A percentile compares a stretch with the other conserved stretches of the same genome.
Evolutionary conservation across 352 stramenopile species (phyloP).

Genomic region (Globisporangium nunn): DNA sequence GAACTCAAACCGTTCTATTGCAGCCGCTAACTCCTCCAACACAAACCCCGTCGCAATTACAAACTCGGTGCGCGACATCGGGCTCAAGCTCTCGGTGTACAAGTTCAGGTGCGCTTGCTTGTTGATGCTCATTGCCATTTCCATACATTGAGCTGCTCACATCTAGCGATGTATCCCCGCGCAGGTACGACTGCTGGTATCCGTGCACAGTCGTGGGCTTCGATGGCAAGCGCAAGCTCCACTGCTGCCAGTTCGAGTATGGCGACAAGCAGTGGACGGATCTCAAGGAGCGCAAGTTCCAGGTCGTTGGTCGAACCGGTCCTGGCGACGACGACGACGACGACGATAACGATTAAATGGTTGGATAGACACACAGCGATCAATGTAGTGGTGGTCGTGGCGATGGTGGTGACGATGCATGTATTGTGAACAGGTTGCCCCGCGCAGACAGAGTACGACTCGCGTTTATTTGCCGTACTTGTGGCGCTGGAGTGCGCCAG

Average conservation of each 20-base stretch:
- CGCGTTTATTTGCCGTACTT: constrained; percentile 85
- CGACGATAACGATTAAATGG: not conserved
- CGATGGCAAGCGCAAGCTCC: constrained; percentile 58
- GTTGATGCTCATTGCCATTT: not conserved
- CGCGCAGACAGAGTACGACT: constrained; percentile 8
- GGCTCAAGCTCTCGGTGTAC: constrained; percentile 53
- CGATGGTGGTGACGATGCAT: not conserved
- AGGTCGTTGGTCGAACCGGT: constrained; percentile 30
- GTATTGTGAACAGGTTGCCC: too few species aligned
- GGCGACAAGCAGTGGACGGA: constrained; percentile 81
- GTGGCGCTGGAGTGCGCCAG: constrained; percentile 72
- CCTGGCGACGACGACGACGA: constrained; percentile 1
- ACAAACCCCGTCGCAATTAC: constrained; percentile 18
- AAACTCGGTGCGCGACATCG: constrained; percentile 58
- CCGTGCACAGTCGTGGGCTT: constrained; percentile 69
- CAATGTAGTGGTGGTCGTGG: not conserved
- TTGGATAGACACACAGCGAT: not conserved
- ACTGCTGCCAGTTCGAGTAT: constrained; percentile 79
- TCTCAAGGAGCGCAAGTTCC: constrained; percentile 35
- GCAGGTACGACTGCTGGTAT: constrained; percentile 79
- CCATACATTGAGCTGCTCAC: not conserved
- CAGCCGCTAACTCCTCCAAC: not conserved
- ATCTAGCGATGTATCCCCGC: not conserved
- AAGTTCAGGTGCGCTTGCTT: constrained; percentile 46
- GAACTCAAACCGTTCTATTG: constrained; percentile 1